phyloP scores from a whole-genome alignment of 192 early-diverging fungal species.

The Dissophora ornata region DNA sequence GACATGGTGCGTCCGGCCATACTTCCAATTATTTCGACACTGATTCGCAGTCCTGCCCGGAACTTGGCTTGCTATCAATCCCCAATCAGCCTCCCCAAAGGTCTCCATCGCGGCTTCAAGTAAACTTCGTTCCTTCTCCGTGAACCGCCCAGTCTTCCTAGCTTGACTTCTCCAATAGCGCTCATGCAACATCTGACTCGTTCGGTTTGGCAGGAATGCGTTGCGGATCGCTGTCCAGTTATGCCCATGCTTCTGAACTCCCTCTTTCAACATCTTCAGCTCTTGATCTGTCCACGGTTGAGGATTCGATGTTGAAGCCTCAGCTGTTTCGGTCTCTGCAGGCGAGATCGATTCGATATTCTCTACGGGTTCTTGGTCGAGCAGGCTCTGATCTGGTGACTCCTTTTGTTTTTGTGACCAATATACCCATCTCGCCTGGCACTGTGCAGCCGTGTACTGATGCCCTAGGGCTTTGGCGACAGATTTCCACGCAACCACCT shows the following conservation, averaged over 20 bases:
- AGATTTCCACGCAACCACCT: slow-evolving; percentile 12
- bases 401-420: slow-evolving; percentile 24
- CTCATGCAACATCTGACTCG: slow-evolving; percentile 33
- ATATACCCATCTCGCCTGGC: slow-evolving; percentile 25
- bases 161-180: slow-evolving; percentile 32
- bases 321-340: too few species aligned
- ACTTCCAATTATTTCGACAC: slow-evolving; percentile 41
- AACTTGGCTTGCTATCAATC: slow-evolving; percentile 30
- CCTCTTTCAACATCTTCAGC: slow-evolving; percentile 18
- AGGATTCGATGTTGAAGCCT: background rate
- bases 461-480: slow-evolving; percentile 23
- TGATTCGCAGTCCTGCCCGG: slow-evolving; percentile 40
- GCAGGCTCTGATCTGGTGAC: background rate
- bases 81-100: slow-evolving; percentile 37
- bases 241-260: slow-evolving; percentile 21
- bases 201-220: slow-evolving; percentile 23
- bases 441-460: slow-evolving; percentile 22
- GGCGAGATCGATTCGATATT: too few species aligned
- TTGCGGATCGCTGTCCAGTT: slow-evolving; percentile 33
- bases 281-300: slow-evolving; percentile 37
- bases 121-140: slow-evolving; percentile 26
- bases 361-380: too few species aligned
- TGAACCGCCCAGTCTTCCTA: slow-evolving; percentile 37
- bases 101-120: slow-evolving; percentile 39
- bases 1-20: slow-evolving; percentile 30